phyloP scores from a whole-genome alignment of 2,329 filamentous ascomycete species.

The Pseudocercospora fijiensis region DNA sequence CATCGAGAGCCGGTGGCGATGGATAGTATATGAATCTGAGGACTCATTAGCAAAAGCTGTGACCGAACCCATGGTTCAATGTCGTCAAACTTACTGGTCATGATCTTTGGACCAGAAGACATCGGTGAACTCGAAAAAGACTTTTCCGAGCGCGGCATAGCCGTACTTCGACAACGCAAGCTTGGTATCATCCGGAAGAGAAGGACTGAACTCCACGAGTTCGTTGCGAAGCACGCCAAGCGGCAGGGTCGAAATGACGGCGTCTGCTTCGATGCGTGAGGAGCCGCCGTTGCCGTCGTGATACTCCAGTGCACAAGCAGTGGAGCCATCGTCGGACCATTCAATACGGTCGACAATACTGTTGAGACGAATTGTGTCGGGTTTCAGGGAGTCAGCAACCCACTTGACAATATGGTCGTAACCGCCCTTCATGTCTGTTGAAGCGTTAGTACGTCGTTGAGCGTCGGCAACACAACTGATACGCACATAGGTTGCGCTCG shows the following conservation, averaged over 20 bases:
- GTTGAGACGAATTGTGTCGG: slow-evolving; percentile 41
- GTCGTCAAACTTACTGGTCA: slow-evolving; percentile 36
- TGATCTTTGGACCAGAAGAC: slow-evolving; percentile 50
- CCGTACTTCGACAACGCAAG: slow-evolving; percentile 41
- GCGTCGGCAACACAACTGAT: background rate
- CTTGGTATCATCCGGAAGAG: slow-evolving; percentile 41
- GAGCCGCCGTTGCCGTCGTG: slow-evolving; percentile 29
- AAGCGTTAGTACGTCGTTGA: background rate
- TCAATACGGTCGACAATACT: slow-evolving; percentile 42
- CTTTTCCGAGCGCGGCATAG: slow-evolving; percentile 47
- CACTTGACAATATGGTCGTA: slow-evolving; percentile 47
- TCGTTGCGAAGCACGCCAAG: slow-evolving; percentile 44
- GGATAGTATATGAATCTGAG: slow-evolving; percentile 45
- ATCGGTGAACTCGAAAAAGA: slow-evolving; percentile 47
- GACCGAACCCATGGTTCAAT: no score
- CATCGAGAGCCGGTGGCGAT: slow-evolving; percentile 34
- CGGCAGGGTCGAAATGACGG: slow-evolving; percentile 44
- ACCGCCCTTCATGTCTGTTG: slow-evolving; percentile 45
- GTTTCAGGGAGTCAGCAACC: slow-evolving; percentile 42
- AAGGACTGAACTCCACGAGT: slow-evolving; percentile 43
- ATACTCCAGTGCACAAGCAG: slow-evolving; percentile 30
- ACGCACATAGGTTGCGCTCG: slow-evolving; percentile 41
- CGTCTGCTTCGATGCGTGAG: slow-evolving; percentile 39
- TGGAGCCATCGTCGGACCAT: slow-evolving; percentile 39
- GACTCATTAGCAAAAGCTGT: background rate